Evolutionary conservation across 108 stramenopile genomes (phyloP), one percentile per base, ranked within the genome.

Genomic region (Schizochytrium sp.): DNA sequence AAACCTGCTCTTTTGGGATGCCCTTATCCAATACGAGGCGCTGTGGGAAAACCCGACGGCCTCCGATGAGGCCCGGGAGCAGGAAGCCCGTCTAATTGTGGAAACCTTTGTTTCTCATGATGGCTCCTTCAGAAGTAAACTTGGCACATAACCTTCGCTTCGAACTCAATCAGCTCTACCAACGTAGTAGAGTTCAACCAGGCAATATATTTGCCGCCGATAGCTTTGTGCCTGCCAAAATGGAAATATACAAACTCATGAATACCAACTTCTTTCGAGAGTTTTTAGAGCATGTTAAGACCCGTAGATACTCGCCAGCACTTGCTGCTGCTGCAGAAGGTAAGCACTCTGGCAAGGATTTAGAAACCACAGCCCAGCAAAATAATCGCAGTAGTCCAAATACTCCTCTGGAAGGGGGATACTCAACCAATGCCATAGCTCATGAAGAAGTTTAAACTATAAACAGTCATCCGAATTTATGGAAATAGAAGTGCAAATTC

Each of bases 1-100:
- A 40, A 83, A 83, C 47, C 12, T 83, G 15, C 28, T 83, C n/a
- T 83, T 83, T 50, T 83, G 76, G 76, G 76, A 83, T 2, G 76
- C 76, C 15, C 50, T 83, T 5, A 17, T 49, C 76, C 50, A 40
- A 50, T 83, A 83, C 53, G 76, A 83, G 28, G 53, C 28, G 38
- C 76, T 83, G 3, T 83, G 76, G 76, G 40, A 83, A 40, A 49
- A 55, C 2, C 50, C 50, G 28, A 55, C 53, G 17, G 50, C 76
- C 0, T 55, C 53, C 10, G 50, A 17, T 42, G 76, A 83, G 53
- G 53, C 47, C 5, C 76, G 64, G 12, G 64, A 83, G 53, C 50
- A 55, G 2, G 53, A 83, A 40, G 76, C 76, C 17, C 76, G 12
- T 38, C 10, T 55, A 53, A 83, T 83, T 42, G 76, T 83, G 15